Base-by-base conservation (phyloP, 306 rosid genomes). In the peach (Prunus persica) region DNA sequence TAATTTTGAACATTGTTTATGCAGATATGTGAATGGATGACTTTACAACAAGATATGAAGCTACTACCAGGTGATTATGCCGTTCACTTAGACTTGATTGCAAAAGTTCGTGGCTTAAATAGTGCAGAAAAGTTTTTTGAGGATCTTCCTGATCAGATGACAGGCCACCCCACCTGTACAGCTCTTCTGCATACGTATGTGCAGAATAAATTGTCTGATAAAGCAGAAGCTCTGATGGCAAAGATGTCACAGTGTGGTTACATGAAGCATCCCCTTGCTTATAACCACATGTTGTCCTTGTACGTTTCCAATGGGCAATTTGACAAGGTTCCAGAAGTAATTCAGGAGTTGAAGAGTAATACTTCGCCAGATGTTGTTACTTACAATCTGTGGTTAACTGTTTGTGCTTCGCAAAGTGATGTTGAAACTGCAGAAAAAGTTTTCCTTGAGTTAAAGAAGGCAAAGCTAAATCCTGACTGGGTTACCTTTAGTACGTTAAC, bases 11-110 rank as follows among this genome's bases (percentile, higher is more conserved):
- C 52, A 51, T 51, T 69, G 4, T 56, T 74, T 84, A 13, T 74
- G 75, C 82, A 94, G 98, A 69, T 92, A 20, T 95, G 96, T 79
- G 98, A 95, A 85, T 95, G 98, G 97, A 92, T 90, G 98, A 88
- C 84, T 71, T 76, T 82, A 71, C 96, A 90, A 80, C 69, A 87
- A 75, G 91, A 90, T 74, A 84, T 92, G 60, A 88, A 86, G 80
- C 84, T 92, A 74, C 80, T 81, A 51, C 80, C 87, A 8, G 97
- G 97, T 49, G 98, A 95, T 68, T 92, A 92, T 77, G 98, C 97
- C 8, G 86, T 90, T 76, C 96, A 92, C 79, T 88, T 95, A 85
- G 98, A 95, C 81, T 92, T 95, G 90, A 83, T 95, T 86, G 87
- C 91, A 10, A 95, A 95, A 90, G 87, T 92, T 64, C 92, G 96